Evolutionary conservation across 345 rosid genomes (phyloP).

Genomic region (Microthlaspi erraticum): DNA sequence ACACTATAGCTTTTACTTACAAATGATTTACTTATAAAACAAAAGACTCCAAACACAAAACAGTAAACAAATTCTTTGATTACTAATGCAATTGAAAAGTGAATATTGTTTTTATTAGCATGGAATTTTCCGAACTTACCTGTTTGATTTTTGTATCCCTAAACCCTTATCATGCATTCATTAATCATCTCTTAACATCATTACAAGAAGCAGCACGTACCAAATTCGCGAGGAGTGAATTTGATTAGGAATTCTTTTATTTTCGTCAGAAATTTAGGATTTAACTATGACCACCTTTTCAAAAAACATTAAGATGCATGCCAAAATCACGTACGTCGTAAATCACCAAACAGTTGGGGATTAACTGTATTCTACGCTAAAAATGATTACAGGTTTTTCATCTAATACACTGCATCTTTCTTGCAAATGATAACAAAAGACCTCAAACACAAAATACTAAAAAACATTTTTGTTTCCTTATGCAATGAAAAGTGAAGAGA

Average conservation of each 20-base stretch:
- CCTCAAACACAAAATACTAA: neutral
- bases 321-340: constrained; percentile 35
- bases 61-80: too few relatives aligned
- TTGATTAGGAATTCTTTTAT: neutral
- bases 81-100: too few relatives aligned
- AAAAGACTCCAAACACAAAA: too few relatives aligned
- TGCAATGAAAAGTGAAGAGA: constrained; percentile 31
- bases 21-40: too few relatives aligned
- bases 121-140: too few relatives aligned
- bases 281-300: constrained; percentile 1
- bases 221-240: neutral
- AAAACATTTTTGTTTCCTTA: constrained; percentile 19
- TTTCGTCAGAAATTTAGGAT: neutral
- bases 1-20: too few relatives aligned
- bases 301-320: constrained; percentile 33
- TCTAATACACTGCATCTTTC: neutral
- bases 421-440: constrained; percentile 5
- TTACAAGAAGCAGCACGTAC: neutral
- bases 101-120: too few relatives aligned
- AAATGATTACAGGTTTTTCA: neutral
- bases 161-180: too few relatives aligned
- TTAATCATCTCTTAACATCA: too few relatives aligned
- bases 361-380: constrained; percentile 18
- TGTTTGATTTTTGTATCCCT: too few relatives aligned
- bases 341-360: constrained; percentile 19